phyloP scores from a whole-genome alignment of 306 rosid genomes.

The Ziziphus jujuba region DNA sequence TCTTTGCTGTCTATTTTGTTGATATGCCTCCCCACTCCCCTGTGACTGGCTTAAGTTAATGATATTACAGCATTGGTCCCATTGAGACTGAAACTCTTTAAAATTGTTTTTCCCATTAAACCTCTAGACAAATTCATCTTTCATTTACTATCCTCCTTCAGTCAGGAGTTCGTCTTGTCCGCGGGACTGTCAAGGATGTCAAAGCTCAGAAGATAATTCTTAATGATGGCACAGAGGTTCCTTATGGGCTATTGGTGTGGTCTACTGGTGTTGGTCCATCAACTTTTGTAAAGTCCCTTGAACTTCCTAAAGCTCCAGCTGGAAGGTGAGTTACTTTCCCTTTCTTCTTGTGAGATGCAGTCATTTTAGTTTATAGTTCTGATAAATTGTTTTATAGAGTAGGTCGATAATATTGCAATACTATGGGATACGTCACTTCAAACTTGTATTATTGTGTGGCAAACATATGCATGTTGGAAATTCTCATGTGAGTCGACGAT shows the following conservation, averaged over 20 bases:
- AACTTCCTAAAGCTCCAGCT: constrained; percentile 89
- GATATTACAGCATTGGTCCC: not conserved
- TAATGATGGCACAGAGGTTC: constrained; percentile 89
- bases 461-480: too few relatives aligned
- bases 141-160: constrained; percentile 44
- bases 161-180: constrained; percentile 97
- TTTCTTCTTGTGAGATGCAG: not conserved
- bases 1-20: too few relatives aligned
- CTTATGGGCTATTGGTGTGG: constrained; percentile 94
- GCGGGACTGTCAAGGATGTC: constrained; percentile 88
- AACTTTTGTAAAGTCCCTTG: constrained; percentile 49
- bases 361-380: too few relatives aligned
- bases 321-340: constrained; percentile 58
- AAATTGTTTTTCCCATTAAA: not conserved
- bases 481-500: too few relatives aligned
- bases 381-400: too few relatives aligned
- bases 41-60: not conserved
- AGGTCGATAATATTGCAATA: too few relatives aligned
- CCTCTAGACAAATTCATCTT: constrained; percentile 17
- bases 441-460: too few relatives aligned
- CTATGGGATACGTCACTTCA: too few relatives aligned
- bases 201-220: constrained; percentile 67
- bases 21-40: too few relatives aligned
- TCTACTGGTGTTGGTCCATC: constrained; percentile 99
- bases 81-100: not conserved